phyloP scores from a whole-genome alignment of 345 rosid genomes.

The Eucalyptus melliodora region DNA sequence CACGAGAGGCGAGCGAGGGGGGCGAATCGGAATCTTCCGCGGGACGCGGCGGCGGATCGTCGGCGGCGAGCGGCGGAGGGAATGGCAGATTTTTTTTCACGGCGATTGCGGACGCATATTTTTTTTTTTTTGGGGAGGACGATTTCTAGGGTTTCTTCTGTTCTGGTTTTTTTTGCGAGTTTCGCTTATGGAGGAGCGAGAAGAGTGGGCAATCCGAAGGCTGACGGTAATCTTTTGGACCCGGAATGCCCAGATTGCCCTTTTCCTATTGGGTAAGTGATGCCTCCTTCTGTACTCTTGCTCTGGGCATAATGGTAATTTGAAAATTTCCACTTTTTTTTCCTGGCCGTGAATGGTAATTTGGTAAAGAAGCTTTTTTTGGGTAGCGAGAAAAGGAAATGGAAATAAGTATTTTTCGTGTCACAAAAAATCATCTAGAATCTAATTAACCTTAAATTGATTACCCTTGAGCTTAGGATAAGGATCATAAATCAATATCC shows the following conservation, averaged over 20 bases:
- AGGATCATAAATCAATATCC: background rate
- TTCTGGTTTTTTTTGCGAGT: background rate
- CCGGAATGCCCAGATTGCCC: background rate
- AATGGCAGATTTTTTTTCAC: background rate
- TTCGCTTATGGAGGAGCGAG: background rate
- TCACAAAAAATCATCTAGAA: background rate
- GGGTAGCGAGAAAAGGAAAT: background rate
- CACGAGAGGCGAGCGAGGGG: background rate
- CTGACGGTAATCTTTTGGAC: background rate
- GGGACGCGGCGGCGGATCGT: background rate
- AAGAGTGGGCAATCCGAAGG: background rate
- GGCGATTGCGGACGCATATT: background rate
- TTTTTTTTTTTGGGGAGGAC: too few relatives aligned
- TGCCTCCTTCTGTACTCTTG: background rate
- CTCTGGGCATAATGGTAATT: background rate
- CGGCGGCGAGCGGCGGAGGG: background rate
- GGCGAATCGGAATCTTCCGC: background rate
- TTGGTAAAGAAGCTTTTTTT: background rate
- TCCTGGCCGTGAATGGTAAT: background rate
- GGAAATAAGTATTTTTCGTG: background rate
- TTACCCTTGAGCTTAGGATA: background rate
- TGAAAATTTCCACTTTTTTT: background rate
- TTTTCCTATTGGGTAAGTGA: fast-evolving
- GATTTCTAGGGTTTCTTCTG: background rate
- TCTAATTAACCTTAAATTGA: too few relatives aligned